Base-by-base conservation (phyloP, 1,284 basidiomycete genomes). In the Mycena citricolor region DNA sequence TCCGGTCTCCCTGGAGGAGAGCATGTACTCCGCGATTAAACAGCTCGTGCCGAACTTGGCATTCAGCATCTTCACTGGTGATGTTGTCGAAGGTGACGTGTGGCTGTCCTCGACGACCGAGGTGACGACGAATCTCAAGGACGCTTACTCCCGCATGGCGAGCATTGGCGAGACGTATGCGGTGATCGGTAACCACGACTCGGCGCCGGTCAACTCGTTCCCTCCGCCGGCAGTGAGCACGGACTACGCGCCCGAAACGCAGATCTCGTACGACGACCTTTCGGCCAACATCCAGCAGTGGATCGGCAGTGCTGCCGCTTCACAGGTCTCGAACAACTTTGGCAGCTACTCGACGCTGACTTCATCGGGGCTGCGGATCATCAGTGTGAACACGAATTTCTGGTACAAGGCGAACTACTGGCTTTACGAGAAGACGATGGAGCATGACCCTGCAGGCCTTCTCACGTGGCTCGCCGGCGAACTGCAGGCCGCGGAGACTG, bases 351-450 rank as follows among this genome's bases (percentile, higher is more conserved):
- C 71, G 3, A 57, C 61, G 5, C 57, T 71, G 23, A 69, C 66
- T 16, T 63, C 71, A 16, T 73, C 68, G 32, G 68, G 68, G 21
- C 58, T 78, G 29, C 63, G 70, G 71, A 69, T 82, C 30, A 71
- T 82, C 26, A 75, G 76, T 0, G 48, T 81, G 43, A 82, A 82
- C 46, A 76, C 76, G 4, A 69, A 75, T 16, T 80, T 75, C 45
- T 79, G 77, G 76, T 79, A 76, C 54, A 75, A 71, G 51, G 63
- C 64, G 50, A 77, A 77, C 51, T 69, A 67, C 54, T 73, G 69
- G 68, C 53, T 73, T 0, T 73, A 71, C 52, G 70, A 71, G 44
- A 66, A n/a, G n/a, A 58, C 40, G 61, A 68, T 35, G 53, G 54
- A 44, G n/a, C 42, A 39, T 5, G 42, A 42, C 34, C 54, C 40